These are phyloP conservation scores for Cardamine occulta DNA, from an alignment of 345 rosid species.

Conservation along the genomic window DNA sequence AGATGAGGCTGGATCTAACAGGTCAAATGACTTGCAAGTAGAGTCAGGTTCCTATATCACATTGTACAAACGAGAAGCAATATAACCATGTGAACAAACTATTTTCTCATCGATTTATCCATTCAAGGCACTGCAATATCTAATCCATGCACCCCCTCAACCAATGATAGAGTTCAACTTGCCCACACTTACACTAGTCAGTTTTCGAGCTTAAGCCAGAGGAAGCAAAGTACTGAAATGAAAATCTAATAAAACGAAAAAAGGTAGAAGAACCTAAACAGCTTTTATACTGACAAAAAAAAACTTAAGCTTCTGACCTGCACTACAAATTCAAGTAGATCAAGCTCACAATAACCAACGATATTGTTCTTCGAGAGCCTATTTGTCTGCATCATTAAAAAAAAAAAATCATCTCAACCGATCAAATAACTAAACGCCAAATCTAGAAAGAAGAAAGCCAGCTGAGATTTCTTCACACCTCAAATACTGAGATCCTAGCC, in stretches of 20 bases:
- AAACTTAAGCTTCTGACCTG: slow-evolving; percentile 51
- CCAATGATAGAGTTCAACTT: neutral
- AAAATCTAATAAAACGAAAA: neutral
- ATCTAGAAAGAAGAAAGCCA: slow-evolving; percentile 14
- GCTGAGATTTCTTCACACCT: slow-evolving; percentile 52
- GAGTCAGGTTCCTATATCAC: slow-evolving; percentile 59
- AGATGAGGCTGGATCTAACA: slow-evolving; percentile 72
- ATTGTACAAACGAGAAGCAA: slow-evolving; percentile 5
- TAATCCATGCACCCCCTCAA: slow-evolving; percentile 4
- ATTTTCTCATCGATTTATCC: neutral
- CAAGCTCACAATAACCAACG: slow-evolving; percentile 82
- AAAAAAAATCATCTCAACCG: neutral
- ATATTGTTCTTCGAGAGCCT: slow-evolving; percentile 73
- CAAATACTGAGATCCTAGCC: slow-evolving; percentile 85
- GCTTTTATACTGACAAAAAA: neutral
- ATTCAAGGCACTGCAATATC: slow-evolving; percentile 5
- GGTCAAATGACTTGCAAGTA: slow-evolving; percentile 60
- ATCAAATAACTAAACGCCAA: slow-evolving; percentile 12
- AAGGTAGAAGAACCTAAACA: slow-evolving; percentile 27
- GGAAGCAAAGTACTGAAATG: neutral
- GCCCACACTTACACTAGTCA: slow-evolving; percentile 8
- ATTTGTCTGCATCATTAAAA: slow-evolving; percentile 73
- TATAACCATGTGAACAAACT: slow-evolving; percentile 9
- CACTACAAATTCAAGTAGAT: slow-evolving; percentile 71
- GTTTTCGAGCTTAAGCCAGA: neutral